Evolutionary conservation across 176 grass and related monocot species (phyloP).

Genomic region (Thinopyrum elongatum): DNA sequence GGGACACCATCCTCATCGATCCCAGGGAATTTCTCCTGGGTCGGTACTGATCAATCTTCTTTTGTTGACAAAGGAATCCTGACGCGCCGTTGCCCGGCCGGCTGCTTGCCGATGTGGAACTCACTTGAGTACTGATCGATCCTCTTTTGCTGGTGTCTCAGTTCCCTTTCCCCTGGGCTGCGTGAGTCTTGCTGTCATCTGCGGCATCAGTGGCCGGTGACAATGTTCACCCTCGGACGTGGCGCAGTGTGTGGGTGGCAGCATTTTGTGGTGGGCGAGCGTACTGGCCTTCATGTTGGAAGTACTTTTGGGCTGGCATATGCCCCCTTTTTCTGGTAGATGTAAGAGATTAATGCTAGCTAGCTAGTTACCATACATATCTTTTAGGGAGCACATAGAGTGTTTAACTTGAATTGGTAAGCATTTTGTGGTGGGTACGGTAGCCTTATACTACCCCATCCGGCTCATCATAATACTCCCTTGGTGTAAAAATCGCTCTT

Average conservation of each 20-base stretch:
- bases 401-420: not conserved
- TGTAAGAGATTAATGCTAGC: not conserved
- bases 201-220: not conserved
- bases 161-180: not conserved
- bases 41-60: no score
- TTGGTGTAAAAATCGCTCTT: no score
- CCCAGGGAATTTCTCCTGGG: not conserved
- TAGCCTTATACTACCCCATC: no score
- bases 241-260: not conserved
- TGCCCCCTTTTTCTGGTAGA: not conserved
- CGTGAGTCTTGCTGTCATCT: not conserved
- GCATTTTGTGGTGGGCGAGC: not conserved
- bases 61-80: no score
- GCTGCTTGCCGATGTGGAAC: conserved; percentile 37
- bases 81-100: not conserved
- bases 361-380: not conserved
- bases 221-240: conserved; percentile 11
- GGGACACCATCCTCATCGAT: not conserved
- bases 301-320: not conserved
- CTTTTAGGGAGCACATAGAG: not conserved
- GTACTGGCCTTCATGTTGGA: not conserved
- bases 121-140: conserved; percentile 3
- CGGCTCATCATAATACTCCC: no score
- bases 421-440: no score
- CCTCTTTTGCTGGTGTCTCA: not conserved